Evolutionary conservation across 176 grass and related monocot species (phyloP).

Genomic region (Leersia perrieri): DNA sequence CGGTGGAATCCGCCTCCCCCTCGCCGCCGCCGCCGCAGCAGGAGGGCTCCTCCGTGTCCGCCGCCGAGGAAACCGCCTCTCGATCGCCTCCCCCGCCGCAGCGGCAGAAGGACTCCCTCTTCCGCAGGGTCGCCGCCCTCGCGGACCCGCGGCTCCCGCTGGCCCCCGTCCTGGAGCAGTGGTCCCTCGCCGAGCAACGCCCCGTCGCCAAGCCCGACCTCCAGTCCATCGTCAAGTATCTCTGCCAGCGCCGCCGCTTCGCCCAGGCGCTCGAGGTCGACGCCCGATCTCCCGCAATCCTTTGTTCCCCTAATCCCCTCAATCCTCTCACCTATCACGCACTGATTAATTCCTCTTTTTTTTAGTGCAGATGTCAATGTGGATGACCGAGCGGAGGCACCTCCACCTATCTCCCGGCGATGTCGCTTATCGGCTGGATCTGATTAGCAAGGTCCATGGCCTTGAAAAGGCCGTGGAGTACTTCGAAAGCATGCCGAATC

Average conservation of each 20-base stretch:
- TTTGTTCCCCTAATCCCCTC: too few relatives aligned
- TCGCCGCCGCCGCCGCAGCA: too few relatives aligned
- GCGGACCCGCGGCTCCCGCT: slow-evolving; percentile 22
- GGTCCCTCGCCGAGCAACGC: slow-evolving; percentile 33
- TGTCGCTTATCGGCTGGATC: slow-evolving; percentile 44
- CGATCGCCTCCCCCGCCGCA: not conserved
- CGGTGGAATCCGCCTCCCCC: not conserved
- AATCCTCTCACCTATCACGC: too few relatives aligned
- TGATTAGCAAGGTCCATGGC: slow-evolving; percentile 52
- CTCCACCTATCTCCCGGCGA: slow-evolving; percentile 44
- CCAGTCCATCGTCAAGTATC: slow-evolving; percentile 47
- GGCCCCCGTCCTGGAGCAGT: slow-evolving; percentile 45
- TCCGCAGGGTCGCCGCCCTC: slow-evolving; percentile 20
- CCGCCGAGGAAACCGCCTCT: not conserved
- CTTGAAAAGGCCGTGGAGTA: slow-evolving; percentile 51
- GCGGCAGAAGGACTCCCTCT: too few relatives aligned
- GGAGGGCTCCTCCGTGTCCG: not conserved
- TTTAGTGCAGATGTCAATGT: slow-evolving; percentile 49
- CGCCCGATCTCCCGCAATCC: too few relatives aligned
- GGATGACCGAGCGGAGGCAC: slow-evolving; percentile 61
- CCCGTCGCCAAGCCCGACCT: slow-evolving; percentile 34
- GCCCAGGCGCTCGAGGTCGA: slow-evolving; percentile 64
- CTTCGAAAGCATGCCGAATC: slow-evolving; percentile 36
- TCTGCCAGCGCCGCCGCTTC: slow-evolving; percentile 26
- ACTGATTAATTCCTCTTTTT: not conserved